Percentiles rank a stretch among this genome's conserved stretches.
Evolutionary conservation across 177 flowering plant species (phyloP).

Genomic region (Vitis hybrid): DNA sequence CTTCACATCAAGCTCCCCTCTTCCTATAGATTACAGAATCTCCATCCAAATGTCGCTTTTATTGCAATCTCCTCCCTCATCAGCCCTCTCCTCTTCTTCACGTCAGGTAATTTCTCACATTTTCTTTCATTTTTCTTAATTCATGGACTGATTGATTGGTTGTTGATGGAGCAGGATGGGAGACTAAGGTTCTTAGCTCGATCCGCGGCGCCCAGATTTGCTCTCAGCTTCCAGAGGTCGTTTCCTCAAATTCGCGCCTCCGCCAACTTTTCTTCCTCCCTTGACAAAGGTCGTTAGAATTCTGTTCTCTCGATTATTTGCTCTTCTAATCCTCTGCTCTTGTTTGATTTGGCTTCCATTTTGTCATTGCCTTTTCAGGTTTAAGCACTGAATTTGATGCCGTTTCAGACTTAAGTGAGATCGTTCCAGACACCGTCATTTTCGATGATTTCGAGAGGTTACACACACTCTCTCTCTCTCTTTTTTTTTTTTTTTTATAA

Average conservation of each 20-base stretch:
- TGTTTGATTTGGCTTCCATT: not conserved
- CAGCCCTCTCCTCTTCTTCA: slow-evolving; percentile 33
- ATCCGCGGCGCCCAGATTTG: slow-evolving; percentile 26
- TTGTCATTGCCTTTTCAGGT: slow-evolving; percentile 33
- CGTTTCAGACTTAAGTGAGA: slow-evolving; percentile 79
- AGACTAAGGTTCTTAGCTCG: slow-evolving; percentile 26
- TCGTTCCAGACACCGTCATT: slow-evolving; percentile 94
- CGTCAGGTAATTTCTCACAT: slow-evolving; percentile 22
- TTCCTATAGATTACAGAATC: not conserved
- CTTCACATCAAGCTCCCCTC: not conserved
- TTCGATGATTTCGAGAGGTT: slow-evolving; percentile 94
- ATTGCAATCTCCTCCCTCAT: slow-evolving; percentile 51
- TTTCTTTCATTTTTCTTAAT: slow-evolving; percentile 9
- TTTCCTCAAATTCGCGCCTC: slow-evolving; percentile 57
- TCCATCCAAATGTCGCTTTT: slow-evolving; percentile 36
- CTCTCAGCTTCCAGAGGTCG: slow-evolving; percentile 27
- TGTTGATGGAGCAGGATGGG: slow-evolving; percentile 20
- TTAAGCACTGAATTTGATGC: slow-evolving; percentile 71
- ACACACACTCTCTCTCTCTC: not conserved
- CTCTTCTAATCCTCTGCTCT: not conserved
- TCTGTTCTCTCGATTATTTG: slow-evolving; percentile 10
- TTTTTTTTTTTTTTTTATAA: not conserved
- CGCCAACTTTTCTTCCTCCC: slow-evolving; percentile 48
- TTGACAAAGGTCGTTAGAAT: slow-evolving; percentile 38
- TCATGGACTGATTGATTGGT: not conserved